Percentiles rank a stretch among this genome's conserved stretches.
Evolutionary conservation across 164 flowering plant genomes (phyloP).

Genomic region (Piper longum): DNA sequence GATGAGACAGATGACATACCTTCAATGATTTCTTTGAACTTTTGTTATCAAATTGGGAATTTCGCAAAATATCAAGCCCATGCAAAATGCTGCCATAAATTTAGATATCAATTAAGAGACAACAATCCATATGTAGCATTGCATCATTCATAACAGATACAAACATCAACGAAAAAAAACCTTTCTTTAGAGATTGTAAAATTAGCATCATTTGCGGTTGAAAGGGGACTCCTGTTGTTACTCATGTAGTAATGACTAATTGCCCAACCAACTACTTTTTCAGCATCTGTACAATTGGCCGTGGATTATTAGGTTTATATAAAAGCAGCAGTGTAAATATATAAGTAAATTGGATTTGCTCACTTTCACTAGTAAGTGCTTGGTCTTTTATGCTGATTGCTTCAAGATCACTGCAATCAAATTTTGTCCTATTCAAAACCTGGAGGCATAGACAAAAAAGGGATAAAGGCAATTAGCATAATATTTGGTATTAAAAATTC

Average conservation of each 20-base stretch:
- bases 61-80: constrained; percentile 59
- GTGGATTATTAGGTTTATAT: neutral
- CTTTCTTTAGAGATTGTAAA: constrained; percentile 58
- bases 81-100: constrained; percentile 47
- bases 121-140: neutral
- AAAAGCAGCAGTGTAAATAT: neutral
- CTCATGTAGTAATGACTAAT: constrained; percentile 68
- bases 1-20: constrained; percentile 18
- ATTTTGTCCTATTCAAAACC: constrained; percentile 47
- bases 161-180: constrained; percentile 14
- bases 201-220: constrained; percentile 36
- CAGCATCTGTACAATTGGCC: constrained; percentile 32
- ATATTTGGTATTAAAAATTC: too few relatives aligned
- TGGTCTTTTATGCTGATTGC: constrained; percentile 66
- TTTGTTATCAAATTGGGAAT: constrained; percentile 54
- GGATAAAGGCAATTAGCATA: too few relatives aligned
- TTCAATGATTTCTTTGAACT: constrained; percentile 72
- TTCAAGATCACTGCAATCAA: constrained; percentile 67
- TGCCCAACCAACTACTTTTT: constrained; percentile 89
- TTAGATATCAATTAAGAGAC: neutral
- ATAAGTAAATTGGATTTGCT: constrained; percentile 10
- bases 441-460: constrained; percentile 11
- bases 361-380: constrained; percentile 67
- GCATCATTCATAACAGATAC: neutral
- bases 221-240: constrained; percentile 15